Percentiles rank a stretch among this genome's conserved stretches.
Conservation (phyloP, 768 basidiomycete genomes). For the Pleurotus salmoneostramineus region DNA sequence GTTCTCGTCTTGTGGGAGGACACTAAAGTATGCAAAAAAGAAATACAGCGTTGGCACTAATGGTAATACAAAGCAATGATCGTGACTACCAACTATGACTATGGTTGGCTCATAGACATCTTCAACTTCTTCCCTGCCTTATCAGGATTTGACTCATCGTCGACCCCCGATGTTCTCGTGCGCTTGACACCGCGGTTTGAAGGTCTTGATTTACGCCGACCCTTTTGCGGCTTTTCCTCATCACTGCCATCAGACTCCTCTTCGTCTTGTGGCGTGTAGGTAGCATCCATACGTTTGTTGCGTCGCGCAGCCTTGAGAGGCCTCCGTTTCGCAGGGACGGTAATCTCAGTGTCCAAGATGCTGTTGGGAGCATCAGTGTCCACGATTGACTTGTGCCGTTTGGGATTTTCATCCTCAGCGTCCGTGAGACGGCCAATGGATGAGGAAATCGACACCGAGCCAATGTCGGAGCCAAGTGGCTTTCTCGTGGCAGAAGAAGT, state of each 20-base stretch:
- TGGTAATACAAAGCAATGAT: neutral
- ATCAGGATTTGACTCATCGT: neutral
- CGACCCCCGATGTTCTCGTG: neutral
- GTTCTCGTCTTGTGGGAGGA: neutral
- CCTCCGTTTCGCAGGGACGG: neutral
- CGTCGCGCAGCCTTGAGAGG: slow-evolving; percentile 5
- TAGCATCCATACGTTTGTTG: neutral
- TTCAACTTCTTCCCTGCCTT: slow-evolving; percentile 2
- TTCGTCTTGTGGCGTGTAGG: neutral
- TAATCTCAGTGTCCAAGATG: neutral
- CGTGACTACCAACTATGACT: neutral
- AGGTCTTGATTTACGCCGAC: slow-evolving; percentile 2
- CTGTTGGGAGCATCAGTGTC: neutral
- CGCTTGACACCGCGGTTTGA: slow-evolving; percentile 13
- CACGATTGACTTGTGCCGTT: neutral
- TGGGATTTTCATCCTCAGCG: neutral
- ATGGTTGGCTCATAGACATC: neutral
- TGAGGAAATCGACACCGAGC: neutral
- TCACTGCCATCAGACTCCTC: neutral
- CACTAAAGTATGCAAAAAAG: neutral
- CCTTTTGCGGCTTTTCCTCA: neutral
- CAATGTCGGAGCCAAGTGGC: neutral
- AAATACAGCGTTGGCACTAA: neutral
- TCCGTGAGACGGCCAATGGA: neutral
- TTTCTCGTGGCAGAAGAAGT: slow-evolving; percentile 11